phyloP scores from a whole-genome alignment of 2,329 filamentous ascomycete species.

The Calonectria pauciramosa region DNA sequence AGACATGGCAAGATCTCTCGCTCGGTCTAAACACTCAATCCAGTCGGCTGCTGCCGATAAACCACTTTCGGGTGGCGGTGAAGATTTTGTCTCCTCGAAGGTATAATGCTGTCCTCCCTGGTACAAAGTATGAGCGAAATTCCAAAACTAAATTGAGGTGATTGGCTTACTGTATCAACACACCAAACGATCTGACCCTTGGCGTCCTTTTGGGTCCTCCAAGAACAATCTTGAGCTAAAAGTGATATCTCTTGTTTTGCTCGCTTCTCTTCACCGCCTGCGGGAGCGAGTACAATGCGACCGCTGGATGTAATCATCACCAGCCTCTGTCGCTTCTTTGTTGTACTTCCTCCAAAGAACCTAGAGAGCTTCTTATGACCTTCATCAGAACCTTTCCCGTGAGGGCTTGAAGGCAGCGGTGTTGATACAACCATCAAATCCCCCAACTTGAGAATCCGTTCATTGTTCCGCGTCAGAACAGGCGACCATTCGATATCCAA shows the following conservation, averaged over 20 bases:
- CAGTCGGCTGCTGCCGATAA: slow-evolving; percentile 87
- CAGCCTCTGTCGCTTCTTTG: slow-evolving; percentile 92
- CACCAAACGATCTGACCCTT: slow-evolving; percentile 92
- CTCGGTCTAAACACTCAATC: slow-evolving; percentile 89
- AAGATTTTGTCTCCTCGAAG: slow-evolving; percentile 92
- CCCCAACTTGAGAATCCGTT: slow-evolving; percentile 93
- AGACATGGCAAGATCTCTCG: slow-evolving; percentile 85
- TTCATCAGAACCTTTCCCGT: slow-evolving; percentile 78
- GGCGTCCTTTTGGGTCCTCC: slow-evolving; percentile 84
- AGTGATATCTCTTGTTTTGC: slow-evolving; percentile 94
- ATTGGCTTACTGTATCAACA: slow-evolving; percentile 86
- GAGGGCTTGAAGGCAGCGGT: slow-evolving; percentile 81
- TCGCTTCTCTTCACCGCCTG: slow-evolving; percentile 96
- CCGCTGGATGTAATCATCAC: slow-evolving; percentile 96
- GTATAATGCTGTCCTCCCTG: slow-evolving; percentile 93
- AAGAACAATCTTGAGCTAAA: slow-evolving; percentile 79
- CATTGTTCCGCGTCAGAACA: slow-evolving; percentile 89
- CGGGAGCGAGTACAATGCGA: slow-evolving; percentile 88
- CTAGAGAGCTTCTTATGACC: slow-evolving; percentile 90
- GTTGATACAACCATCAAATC: slow-evolving; percentile 89
- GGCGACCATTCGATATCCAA: slow-evolving; percentile 99
- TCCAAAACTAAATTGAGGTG: neutral
- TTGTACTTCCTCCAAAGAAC: slow-evolving; percentile 92
- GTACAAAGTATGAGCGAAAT: slow-evolving; percentile 3
- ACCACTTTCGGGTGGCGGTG: slow-evolving; percentile 67